These are phyloP conservation scores for Annulohypoxylon truncatum DNA, from an alignment of 2,329 filamentous ascomycete genomes.

Conservation along the genomic window DNA sequence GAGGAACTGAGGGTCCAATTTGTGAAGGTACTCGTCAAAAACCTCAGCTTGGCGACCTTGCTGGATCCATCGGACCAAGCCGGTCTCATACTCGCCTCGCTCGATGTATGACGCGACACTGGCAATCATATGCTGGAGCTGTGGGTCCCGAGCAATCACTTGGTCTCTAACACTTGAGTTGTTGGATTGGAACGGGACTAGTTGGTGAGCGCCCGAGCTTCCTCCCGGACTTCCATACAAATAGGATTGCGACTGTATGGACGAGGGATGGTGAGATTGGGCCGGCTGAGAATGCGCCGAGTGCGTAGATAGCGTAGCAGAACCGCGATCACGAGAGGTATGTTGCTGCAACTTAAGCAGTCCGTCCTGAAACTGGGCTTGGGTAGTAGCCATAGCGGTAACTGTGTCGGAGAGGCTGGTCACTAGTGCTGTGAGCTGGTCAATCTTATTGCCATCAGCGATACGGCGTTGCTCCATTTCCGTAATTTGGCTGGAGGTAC, in stretches of 20 bases:
- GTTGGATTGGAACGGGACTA: conserved; percentile 54
- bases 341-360: conserved; percentile 69
- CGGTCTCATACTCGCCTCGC: conserved; percentile 70
- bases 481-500: conserved; percentile 63
- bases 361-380: conserved; percentile 75
- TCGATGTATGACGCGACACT: conserved; percentile 72
- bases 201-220: conserved; percentile 50
- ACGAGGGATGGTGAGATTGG: conserved; percentile 22
- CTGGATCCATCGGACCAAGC: conserved; percentile 75
- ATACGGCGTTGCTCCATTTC: conserved; percentile 63
- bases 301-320: conserved; percentile 28
- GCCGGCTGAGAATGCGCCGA: conserved; percentile 31
- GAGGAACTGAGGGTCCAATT: conserved; percentile 64
- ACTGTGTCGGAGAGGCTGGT: conserved; percentile 75
- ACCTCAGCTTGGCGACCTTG: conserved; percentile 71
- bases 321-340: conserved; percentile 55
- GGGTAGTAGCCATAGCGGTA: conserved; percentile 74
- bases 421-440: conserved; percentile 76
- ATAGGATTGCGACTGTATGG: conserved; percentile 33
- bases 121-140: conserved; percentile 67
- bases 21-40: conserved; percentile 66
- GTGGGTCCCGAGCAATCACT: conserved; percentile 59
- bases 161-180: conserved; percentile 60
- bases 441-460: conserved; percentile 72
- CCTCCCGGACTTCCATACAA: conserved; percentile 48